Evolutionary conservation across 305 asterid genomes (phyloP), one percentile per base, ranked within the genome.

Genomic region (Ilex paraguariensis): DNA sequence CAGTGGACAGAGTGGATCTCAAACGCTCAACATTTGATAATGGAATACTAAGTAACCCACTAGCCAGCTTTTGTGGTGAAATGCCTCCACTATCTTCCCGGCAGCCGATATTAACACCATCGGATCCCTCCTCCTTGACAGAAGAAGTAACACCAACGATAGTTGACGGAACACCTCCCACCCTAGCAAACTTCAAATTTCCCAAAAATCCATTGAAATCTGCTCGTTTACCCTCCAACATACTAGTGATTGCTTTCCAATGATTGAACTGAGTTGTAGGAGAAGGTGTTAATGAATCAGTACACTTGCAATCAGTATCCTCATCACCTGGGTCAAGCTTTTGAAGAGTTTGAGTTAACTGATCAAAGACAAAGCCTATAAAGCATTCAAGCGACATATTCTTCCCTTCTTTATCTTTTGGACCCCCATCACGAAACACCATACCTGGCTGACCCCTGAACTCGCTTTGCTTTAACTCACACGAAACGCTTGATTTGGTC

Each of bases 1-100:
- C 87, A 54, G 97, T 84, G 44, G 99, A 86, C 72, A 93, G 75
- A 32, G 95, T 87, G 8, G 96, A 79, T 70, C 88, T 86, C 87
- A 90, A 73, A 42, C 96, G 94, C 85, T 90, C 98, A 57, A 93
- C 98, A 64, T 90, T 93, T 13, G 97, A 85, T 63, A 93, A 69
- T 46, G 98, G 98, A 69, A 93, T 86, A 66, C 99, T 90, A 17
- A 93, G 81, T 78, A 93, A 81, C 51, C 96, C 95, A 79, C 73
- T 79, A 6, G 87, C 90, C 56, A 82, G 57, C 59, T 82, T 86
- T 63, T 75, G 90, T 0, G 84, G 70, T 8, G 88, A 78, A 75
- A 10, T 81, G 73, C 81, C 90, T 72, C 83, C 69, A 69, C 71
- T 75, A 39, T 76, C 90, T 60, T 84, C 95, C 78, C 71, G 81